A percentile compares a stretch with the other conserved stretches of the same genome.
Evolutionary conservation across 2,329 filamentous ascomycete genomes (phyloP).

Genomic region (Botrytis fabae): DNA sequence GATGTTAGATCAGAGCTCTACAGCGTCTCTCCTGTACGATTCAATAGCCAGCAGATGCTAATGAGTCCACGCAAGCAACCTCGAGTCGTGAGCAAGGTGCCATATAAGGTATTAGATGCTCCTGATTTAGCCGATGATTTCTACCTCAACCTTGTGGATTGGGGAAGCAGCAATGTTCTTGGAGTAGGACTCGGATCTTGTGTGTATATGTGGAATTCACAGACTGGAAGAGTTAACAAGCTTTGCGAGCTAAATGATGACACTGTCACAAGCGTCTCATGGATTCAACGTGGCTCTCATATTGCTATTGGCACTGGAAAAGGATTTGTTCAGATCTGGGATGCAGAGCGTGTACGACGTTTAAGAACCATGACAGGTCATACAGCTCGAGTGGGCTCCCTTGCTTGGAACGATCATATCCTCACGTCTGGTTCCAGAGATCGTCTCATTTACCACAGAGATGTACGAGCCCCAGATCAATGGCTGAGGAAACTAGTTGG

Average conservation of each 20-base stretch:
- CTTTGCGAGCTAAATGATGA: slow-evolving; percentile 91
- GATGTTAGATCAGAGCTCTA: slow-evolving; percentile 92
- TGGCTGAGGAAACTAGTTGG: slow-evolving; percentile 84
- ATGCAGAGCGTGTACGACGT: slow-evolving; percentile 81
- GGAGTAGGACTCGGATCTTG: slow-evolving; percentile 90
- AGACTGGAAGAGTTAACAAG: slow-evolving; percentile 87
- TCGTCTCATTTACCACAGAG: slow-evolving; percentile 89
- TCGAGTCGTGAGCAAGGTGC: slow-evolving; percentile 89
- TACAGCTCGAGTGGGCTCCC: slow-evolving; percentile 84
- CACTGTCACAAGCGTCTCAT: slow-evolving; percentile 92
- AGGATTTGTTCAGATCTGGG: slow-evolving; percentile 96
- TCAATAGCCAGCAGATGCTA: slow-evolving; percentile 90
- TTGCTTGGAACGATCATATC: slow-evolving; percentile 98
- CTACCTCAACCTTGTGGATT: slow-evolving; percentile 95
- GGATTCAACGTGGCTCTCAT: slow-evolving; percentile 97
- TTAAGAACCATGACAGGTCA: slow-evolving; percentile 96
- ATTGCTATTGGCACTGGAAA: slow-evolving; percentile 93
- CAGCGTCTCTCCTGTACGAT: slow-evolving; percentile 89
- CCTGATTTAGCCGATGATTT: slow-evolving; percentile 97
- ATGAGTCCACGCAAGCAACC: slow-evolving; percentile 87
- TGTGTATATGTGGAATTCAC: slow-evolving; percentile 98
- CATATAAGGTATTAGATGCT: slow-evolving; percentile 95
- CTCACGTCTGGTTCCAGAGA: slow-evolving; percentile 93
- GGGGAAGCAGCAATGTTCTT: slow-evolving; percentile 92
- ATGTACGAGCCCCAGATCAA: slow-evolving; percentile 89